Evolutionary conservation across 345 rosid genomes (phyloP), one percentile per base, ranked within the genome.

Genomic region (Lepidium didymum): DNA sequence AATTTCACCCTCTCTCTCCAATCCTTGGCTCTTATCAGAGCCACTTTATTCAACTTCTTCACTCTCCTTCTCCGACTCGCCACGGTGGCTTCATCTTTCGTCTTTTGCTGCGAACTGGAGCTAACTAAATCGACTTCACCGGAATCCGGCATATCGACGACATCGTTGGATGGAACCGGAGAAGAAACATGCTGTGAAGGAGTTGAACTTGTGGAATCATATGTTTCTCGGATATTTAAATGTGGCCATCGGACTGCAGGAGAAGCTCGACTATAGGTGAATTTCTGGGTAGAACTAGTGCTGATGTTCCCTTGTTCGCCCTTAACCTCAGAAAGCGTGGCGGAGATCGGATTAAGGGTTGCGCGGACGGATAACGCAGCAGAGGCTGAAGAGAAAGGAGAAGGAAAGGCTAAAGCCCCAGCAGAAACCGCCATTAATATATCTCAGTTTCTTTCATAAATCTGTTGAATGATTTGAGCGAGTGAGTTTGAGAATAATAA

Each of bases 171-270:
- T 21, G 73, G 50, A 33, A 82, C 57, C 6, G 84, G 42, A 45
- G 79, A n/a, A n/a, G 76, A 36, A 27, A 76, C 14, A 51, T 79
- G 69, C 5, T 62, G 85, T n/a, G 82, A 42, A 2, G 64, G 82
- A 14, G 80, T 56, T 29, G 81, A 60, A 14, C 1, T 49, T 56
- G 6, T 56, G 50, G 79, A 75, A 41, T 87, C 79, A 70, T 60
- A 59, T 8, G 75, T 59, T 37, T 84, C 81, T 16, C 79, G 56
- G 75, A 82, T 78, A 51, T 86, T 82, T 64, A 94, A 88, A 70
- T 85, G 89, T 21, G 99, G 99, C 97, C 97, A 94, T 71, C 99
- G 82, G 8, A 87, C 83, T 1, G 97, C 82, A 3, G 97, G 96
- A 27, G 90, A 86, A 60, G 97, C 97, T 84, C 94, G 82, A 62